Conservation (phyloP, 179 eudicot species). For the Drosera spatulata region DNA sequence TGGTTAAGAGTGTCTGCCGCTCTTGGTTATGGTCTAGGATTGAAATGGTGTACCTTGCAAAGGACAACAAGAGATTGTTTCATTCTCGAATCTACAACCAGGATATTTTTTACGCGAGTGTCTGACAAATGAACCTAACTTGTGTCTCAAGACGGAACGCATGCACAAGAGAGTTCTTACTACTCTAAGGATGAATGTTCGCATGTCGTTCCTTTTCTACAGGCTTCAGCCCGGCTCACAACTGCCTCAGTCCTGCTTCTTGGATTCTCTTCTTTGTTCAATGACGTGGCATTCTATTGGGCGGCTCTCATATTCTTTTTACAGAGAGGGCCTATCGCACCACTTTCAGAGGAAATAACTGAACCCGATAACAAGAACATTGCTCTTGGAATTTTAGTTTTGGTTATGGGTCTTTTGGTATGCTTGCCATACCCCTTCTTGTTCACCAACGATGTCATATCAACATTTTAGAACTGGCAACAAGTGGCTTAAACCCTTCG, state of each 20-base stretch:
- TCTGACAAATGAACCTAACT: too few relatives aligned
- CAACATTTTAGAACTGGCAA: conserved; percentile 22
- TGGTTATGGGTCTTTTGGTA: conserved; percentile 69
- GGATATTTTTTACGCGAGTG: too few relatives aligned
- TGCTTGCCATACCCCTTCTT: conserved; percentile 93
- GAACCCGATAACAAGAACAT: conserved; percentile 63
- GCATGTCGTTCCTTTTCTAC: conserved; percentile 9
- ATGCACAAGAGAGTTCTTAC: too few relatives aligned
- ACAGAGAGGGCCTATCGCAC: conserved; percentile 90
- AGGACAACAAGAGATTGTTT: too few relatives aligned
- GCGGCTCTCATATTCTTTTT: conserved; percentile 81
- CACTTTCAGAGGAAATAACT: conserved; percentile 76
- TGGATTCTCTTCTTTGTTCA: conserved; percentile 73
- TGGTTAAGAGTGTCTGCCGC: too few relatives aligned
- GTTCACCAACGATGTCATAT: conserved; percentile 42
- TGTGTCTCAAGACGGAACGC: too few relatives aligned
- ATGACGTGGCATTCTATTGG: conserved; percentile 94
- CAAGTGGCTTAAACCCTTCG: too few relatives aligned
- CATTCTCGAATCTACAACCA: too few relatives aligned
- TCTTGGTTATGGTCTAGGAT: too few relatives aligned
- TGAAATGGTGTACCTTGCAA: too few relatives aligned
- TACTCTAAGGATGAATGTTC: background rate
- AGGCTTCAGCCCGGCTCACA: conserved; percentile 70
- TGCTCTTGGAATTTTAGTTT: conserved; percentile 59
- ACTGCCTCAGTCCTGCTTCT: conserved; percentile 68